Evolutionary conservation across 208 protist genomes (phyloP), one percentile per base, ranked within the genome.

Genomic region (Wallacemonas collosoma): DNA sequence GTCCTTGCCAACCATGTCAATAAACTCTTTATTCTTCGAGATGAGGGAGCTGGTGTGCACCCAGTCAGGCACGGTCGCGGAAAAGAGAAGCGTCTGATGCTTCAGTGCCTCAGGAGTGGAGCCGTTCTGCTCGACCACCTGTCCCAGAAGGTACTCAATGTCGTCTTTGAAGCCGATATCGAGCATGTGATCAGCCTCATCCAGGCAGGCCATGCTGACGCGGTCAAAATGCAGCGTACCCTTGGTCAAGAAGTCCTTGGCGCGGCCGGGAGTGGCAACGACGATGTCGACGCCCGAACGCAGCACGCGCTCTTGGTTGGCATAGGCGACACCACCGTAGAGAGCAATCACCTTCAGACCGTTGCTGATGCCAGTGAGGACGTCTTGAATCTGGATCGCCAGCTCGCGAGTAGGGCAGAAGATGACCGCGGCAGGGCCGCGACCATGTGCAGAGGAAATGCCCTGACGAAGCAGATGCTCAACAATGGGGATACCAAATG

Each of bases 361-460:
- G n/a, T 90, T 88, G 44, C 80, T 90, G 54, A 98, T 94, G 35
- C 84, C 74, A 9, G 88, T 77, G 56, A 97, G 66, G 38, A 92
- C 86, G 45, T 99, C 97, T 73, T 98, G 99, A 45, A 99, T 99
- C 92, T 99, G 99, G 72, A 95, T 86, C 2, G 94, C 94, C 7
- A 99, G 91, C 87, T 99, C 99, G 44, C 99, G 85, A 1, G 98
- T 99, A 4, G 99, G 99, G 69, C 98, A 93, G 64, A 99, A 96
- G 45, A 99, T 83, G 12, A 98, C 80, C 3, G 94, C 97, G 71
- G 88, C 92, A 0, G 97, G 90, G 8, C 93, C 90, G 54, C 91
- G 86, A 41, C 91, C 91, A 41, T 65, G 60, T 0, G 60, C 60
- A 35, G 60, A 65, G 17, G 60, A 65, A n/a, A 26, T 38, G 4